These are phyloP conservation scores for Komagataella populi DNA, from an alignment of 805 yeast species.

Conservation along the genomic window DNA sequence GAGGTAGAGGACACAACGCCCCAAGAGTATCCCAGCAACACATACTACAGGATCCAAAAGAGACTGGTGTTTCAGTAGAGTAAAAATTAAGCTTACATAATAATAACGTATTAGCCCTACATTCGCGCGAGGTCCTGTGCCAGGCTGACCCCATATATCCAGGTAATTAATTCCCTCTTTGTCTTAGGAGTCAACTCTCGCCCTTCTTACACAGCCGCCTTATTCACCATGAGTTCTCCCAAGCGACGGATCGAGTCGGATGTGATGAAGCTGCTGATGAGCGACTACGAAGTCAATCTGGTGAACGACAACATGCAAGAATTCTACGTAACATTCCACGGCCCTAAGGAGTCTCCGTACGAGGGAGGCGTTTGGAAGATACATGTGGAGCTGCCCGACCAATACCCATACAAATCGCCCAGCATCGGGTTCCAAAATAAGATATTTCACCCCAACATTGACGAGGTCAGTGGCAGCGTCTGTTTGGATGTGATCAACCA, in stretches of 20 bases:
- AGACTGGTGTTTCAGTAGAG: not conserved
- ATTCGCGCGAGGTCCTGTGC: not conserved
- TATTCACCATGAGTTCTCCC: slow-evolving; percentile 30
- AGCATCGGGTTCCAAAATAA: slow-evolving; percentile 88
- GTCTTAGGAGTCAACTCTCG: not conserved
- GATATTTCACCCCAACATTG: slow-evolving; percentile 92
- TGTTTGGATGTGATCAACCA: slow-evolving; percentile 94
- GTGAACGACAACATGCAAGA: slow-evolving; percentile 80
- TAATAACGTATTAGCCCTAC: not conserved
- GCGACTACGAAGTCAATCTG: slow-evolving; percentile 78
- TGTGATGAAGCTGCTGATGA: slow-evolving; percentile 91
- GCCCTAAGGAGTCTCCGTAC: slow-evolving; percentile 82
- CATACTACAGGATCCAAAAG: not conserved
- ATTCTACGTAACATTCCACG: slow-evolving; percentile 71
- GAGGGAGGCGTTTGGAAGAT: slow-evolving; percentile 84
- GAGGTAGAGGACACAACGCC: not conserved
- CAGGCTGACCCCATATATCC: not conserved
- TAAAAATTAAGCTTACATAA: not conserved
- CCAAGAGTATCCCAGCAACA: not conserved
- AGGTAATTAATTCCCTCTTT: not conserved
- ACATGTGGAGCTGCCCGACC: slow-evolving; percentile 89
- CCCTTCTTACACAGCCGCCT: not conserved
- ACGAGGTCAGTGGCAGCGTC: slow-evolving; percentile 80
- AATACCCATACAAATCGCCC: slow-evolving; percentile 91
- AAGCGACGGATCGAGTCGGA: slow-evolving; percentile 84